phyloP scores from a whole-genome alignment of 495 filamentous ascomycete species.

The Daldinia bambusicola region DNA sequence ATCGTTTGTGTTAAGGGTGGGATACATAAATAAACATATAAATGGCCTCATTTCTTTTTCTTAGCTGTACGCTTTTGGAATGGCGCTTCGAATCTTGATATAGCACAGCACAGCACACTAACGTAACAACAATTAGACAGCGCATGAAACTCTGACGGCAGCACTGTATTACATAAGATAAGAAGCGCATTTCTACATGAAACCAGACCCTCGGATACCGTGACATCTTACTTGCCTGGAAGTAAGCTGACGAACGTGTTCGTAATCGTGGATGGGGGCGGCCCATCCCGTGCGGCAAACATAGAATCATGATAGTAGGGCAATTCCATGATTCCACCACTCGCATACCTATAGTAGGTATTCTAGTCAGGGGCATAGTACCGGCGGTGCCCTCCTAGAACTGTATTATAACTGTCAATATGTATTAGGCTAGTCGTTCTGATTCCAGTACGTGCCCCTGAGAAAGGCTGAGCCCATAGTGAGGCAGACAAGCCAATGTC shows the following conservation, averaged over 20 bases:
- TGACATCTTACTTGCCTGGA: slow-evolving; percentile 23
- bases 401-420: slow-evolving; percentile 1
- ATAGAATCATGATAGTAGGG: slow-evolving; percentile 10
- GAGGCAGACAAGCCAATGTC: not conserved
- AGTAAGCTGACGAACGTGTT: slow-evolving; percentile 21
- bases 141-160: slow-evolving; percentile 22
- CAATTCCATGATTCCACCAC: slow-evolving; percentile 5
- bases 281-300: slow-evolving; percentile 32
- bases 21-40: not conserved
- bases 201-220: slow-evolving; percentile 23
- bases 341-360: not conserved
- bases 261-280: slow-evolving; percentile 35
- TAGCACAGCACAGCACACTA: slow-evolving; percentile 15
- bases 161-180: slow-evolving; percentile 31
- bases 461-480: slow-evolving; percentile 1
- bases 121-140: not conserved
- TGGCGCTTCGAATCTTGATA: not conserved
- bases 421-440: not conserved
- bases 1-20: not conserved
- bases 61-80: not conserved
- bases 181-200: slow-evolving; percentile 29
- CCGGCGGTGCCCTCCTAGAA: slow-evolving; percentile 14
- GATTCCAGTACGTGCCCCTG: not conserved
- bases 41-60: not conserved
- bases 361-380: slow-evolving; percentile 29